These are phyloP conservation scores for Coniosporium tulheliwenetii DNA, from an alignment of 2,329 filamentous ascomycete genomes.

Conservation along the genomic window DNA sequence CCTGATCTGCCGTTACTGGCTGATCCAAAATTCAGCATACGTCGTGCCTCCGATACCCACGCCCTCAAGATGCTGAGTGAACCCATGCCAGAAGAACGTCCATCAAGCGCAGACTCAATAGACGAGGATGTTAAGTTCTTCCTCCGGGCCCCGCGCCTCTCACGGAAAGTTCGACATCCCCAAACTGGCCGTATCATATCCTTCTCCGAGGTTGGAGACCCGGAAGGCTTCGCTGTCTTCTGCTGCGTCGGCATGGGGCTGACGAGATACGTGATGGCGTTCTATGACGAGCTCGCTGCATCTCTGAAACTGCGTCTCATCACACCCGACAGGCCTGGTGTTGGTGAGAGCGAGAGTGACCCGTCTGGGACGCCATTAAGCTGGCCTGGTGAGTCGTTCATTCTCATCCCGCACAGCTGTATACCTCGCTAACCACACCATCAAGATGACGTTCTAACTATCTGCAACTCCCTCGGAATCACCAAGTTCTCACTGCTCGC, in stretches of 20 bases:
- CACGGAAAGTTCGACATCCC: constrained; percentile 75
- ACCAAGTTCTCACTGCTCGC: constrained; percentile 93
- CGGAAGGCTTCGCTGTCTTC: constrained; percentile 80
- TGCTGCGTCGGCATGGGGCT: constrained; percentile 97
- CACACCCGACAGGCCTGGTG: constrained; percentile 83
- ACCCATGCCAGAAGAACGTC: constrained; percentile 46
- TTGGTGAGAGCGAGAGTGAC: constrained; percentile 79
- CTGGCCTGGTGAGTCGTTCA: constrained; percentile 66
- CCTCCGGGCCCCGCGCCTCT: constrained; percentile 65
- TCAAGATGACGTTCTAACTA: constrained; percentile 70
- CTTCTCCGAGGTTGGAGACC: constrained; percentile 92
- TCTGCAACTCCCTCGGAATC: constrained; percentile 82
- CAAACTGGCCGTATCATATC: constrained; percentile 78
- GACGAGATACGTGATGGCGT: constrained; percentile 88
- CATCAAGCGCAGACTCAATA: constrained; percentile 68
- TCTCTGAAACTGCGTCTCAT: constrained; percentile 82
- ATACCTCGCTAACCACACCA: constrained; percentile 4
- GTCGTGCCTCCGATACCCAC: constrained; percentile 8
- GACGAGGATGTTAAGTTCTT: constrained; percentile 80
- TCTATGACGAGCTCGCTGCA: constrained; percentile 88
- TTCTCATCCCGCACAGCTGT: background rate
- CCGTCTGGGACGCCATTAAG: constrained; percentile 72
- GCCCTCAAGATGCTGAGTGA: constrained; percentile 1
- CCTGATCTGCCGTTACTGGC: constrained; percentile 22
- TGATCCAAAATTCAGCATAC: constrained; percentile 19